Evolutionary conservation across 1,284 basidiomycete species (phyloP).

Genomic region (Paramarasmius palmivorus): DNA sequence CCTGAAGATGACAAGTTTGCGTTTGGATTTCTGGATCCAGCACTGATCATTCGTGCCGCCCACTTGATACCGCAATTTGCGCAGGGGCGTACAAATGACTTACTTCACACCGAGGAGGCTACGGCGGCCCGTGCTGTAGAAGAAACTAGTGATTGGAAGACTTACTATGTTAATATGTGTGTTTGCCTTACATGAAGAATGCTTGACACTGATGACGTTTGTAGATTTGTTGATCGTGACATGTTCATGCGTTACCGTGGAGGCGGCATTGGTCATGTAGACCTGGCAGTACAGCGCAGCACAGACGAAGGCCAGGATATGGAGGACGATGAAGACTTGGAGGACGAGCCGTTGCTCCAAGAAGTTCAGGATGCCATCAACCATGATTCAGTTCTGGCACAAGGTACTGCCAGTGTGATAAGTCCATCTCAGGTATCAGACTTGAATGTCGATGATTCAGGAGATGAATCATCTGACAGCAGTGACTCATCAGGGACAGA

Average conservation of each 20-base stretch:
- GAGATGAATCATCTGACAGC: too few species aligned
- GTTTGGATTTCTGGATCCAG: conserved; percentile 32
- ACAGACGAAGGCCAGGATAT: too few species aligned
- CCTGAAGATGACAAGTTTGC: conserved; percentile 16
- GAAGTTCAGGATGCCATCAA: too few species aligned
- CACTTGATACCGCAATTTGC: conserved; percentile 29
- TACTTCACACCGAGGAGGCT: conserved; percentile 4
- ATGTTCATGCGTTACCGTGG: conserved; percentile 22
- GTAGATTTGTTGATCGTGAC: conserved; percentile 26
- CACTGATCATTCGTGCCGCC: conserved; percentile 21
- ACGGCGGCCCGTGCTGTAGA: conserved; percentile 10
- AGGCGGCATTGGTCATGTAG: too few species aligned
- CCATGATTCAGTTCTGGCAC: too few species aligned
- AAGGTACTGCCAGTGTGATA: too few species aligned
- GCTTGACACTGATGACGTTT: not conserved
- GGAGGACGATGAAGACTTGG: too few species aligned
- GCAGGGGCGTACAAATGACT: conserved; percentile 17
- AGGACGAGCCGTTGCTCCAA: too few species aligned
- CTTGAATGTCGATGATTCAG: too few species aligned
- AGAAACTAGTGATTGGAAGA: conserved; percentile 21
- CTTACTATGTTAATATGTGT: conserved; percentile 25
- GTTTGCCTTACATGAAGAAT: not conserved
- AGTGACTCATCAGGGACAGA: too few species aligned
- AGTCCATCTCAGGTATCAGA: too few species aligned
- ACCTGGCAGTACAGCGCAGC: too few species aligned